A percentile compares a stretch with the other conserved stretches of the same genome.
Evolutionary conservation across 1,284 basidiomycete species (phyloP).

Genomic region (Trametes hirsuta): DNA sequence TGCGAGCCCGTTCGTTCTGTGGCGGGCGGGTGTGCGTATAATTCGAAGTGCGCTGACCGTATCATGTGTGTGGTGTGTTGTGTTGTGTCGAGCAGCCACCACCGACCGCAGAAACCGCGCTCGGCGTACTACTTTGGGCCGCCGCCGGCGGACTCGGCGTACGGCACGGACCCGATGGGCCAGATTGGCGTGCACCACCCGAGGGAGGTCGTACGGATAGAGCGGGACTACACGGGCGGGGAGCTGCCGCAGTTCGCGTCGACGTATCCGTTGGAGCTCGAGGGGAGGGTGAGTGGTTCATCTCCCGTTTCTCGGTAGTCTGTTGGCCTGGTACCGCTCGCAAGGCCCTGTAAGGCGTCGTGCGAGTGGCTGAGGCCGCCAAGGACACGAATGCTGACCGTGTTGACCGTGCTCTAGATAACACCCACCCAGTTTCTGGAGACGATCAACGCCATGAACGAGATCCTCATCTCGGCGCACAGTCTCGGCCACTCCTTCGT

Average conservation of each 20-base stretch:
- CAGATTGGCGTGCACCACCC: slow-evolving; percentile 82
- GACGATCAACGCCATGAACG: slow-evolving; percentile 84
- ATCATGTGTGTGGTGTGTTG: too few relatives aligned
- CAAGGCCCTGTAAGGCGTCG: neutral
- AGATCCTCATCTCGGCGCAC: slow-evolving; percentile 78
- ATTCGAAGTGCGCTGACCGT: neutral
- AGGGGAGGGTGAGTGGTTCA: slow-evolving; percentile 69
- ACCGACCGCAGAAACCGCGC: slow-evolving; percentile 62
- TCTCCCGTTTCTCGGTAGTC: neutral
- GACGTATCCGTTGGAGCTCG: slow-evolving; percentile 81
- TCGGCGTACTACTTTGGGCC: slow-evolving; percentile 86
- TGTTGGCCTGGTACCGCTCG: neutral
- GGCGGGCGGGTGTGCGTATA: too few relatives aligned
- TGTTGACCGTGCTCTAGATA: slow-evolving; percentile 48
- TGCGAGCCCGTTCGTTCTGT: neutral
- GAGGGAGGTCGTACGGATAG: slow-evolving; percentile 82
- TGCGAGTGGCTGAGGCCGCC: too few relatives aligned
- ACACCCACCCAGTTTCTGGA: slow-evolving; percentile 84
- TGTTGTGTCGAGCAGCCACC: slow-evolving; percentile 18
- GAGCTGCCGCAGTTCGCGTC: slow-evolving; percentile 82
- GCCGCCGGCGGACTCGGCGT: slow-evolving; percentile 72
- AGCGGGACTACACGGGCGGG: slow-evolving; percentile 81
- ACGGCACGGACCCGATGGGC: slow-evolving; percentile 75
- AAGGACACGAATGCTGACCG: too few relatives aligned
- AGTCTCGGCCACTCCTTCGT: slow-evolving; percentile 64